Base-by-base conservation (phyloP, 2,329 filamentous ascomycete species). In the Verticillium dahliae region DNA sequence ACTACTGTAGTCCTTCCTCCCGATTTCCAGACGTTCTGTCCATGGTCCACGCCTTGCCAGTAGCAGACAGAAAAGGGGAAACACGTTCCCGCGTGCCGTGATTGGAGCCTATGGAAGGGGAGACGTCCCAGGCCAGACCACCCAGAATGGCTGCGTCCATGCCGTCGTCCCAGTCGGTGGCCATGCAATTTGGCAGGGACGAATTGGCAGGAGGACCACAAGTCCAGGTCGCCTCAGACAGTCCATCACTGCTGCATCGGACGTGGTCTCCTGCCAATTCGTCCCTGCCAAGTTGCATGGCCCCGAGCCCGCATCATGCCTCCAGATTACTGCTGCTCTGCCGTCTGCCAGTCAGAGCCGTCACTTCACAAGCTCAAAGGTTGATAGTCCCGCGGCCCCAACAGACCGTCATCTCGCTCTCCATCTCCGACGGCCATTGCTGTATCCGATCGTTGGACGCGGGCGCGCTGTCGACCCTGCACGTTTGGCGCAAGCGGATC, bases 61-160 rank as follows among this genome's bases (percentile, higher is more conserved):
- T n/a, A 2, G 27, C 27, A 27, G 27, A 27, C 4, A 27, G 11
- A 50, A 22, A 50, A n/a, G 45, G 45, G 45, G 39, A 14, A 41
- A 50, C 9, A n/a, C 18, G 15, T 13, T 10, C 45, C 45, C 45
- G 45, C 7, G 15, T 9, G 45, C 45, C 45, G 45, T 50, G 45
- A 50, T 50, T 50, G 45, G 45, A 50, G 45, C 45, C 27, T 27
- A 27, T 27, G 27, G 27, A 27, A 4, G 27, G 27, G 27, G 27
- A 27, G 27, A 4, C 27, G 27, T 27, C 27, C 18, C 45, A 50
- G 45, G 45, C 45, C 45, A 50, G 45, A 50, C 18, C 45, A 37
- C 7, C 11, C 18, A 37, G 10, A 56, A 63, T 60, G 63, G 62
- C 61, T 69, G 63, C 68, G 65, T 66, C 64, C 65, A 63, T 67